These are phyloP conservation scores for Barnettozyma siamensis DNA, from an alignment of 805 yeast genomes.

Conservation along the genomic window DNA sequence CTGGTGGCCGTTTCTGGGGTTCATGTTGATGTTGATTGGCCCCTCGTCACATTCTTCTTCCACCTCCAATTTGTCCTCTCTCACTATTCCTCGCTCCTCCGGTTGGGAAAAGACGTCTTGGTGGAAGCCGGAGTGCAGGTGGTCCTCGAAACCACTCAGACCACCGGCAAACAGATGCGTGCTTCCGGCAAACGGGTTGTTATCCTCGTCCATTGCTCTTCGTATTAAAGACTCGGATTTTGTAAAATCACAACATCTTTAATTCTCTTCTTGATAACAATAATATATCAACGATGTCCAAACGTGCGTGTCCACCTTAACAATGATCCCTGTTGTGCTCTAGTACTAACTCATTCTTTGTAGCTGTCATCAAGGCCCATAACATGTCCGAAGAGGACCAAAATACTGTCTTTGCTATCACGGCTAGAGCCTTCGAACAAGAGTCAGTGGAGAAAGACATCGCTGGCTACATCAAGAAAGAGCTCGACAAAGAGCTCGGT, in stretches of 20 bases:
- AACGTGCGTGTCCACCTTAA: background rate
- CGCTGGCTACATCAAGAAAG: slow-evolving; percentile 59
- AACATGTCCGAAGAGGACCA: slow-evolving; percentile 43
- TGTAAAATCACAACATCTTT: too few species aligned
- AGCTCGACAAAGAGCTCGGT: slow-evolving; percentile 57
- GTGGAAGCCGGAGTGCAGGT: slow-evolving; percentile 1
- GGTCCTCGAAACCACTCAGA: slow-evolving; percentile 3
- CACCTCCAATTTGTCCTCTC: background rate
- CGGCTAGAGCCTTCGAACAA: slow-evolving; percentile 38
- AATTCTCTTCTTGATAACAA: too few species aligned
- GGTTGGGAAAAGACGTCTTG: background rate
- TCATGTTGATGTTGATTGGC: too few species aligned
- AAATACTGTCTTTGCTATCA: slow-evolving; percentile 40
- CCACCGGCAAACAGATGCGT: slow-evolving; percentile 24
- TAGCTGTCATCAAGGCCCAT: slow-evolving; percentile 24
- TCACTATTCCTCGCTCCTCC: background rate
- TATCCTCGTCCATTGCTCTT: slow-evolving; percentile 24
- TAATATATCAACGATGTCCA: slow-evolving; percentile 1
- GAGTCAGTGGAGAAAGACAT: slow-evolving; percentile 52
- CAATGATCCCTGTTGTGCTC: too few species aligned
- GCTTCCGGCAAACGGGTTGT: slow-evolving; percentile 29
- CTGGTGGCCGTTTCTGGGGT: background rate
- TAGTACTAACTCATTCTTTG: background rate
- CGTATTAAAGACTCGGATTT: too few species aligned
- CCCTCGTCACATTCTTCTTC: background rate